A percentile compares a stretch with the other conserved stretches of the same genome.
phyloP scores from a whole-genome alignment of 441 rosid species.

The Jatropha podagrica region DNA sequence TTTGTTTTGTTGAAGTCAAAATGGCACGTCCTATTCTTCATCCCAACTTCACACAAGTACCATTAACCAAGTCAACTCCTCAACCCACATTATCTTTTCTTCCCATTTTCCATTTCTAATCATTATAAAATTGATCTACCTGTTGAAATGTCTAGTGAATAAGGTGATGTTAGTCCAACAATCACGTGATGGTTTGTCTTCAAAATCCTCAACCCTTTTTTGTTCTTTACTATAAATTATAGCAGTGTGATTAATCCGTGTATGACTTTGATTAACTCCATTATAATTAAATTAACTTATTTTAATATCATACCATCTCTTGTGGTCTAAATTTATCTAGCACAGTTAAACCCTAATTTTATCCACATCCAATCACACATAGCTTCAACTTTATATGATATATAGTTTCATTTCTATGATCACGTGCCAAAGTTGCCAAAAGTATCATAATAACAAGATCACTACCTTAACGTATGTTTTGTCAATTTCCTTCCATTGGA shows the following conservation, averaged over 20 bases:
- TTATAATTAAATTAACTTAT: too few species aligned
- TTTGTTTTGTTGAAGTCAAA: neutral
- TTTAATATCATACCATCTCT: conserved; percentile 10
- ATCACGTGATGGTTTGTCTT: conserved; percentile 23
- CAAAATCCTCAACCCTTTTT: conserved; percentile 22
- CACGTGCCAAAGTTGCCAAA: conserved; percentile 22
- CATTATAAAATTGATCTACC: neutral
- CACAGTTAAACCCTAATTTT: conserved; percentile 21
- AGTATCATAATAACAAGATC: conserved; percentile 11
- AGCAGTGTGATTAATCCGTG: neutral
- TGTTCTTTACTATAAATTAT: neutral
- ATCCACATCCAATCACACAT: conserved; percentile 11
- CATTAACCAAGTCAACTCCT: neutral
- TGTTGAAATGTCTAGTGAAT: too few species aligned
- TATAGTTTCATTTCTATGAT: neutral
- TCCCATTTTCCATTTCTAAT: neutral
- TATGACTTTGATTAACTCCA: neutral
- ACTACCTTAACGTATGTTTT: neutral
- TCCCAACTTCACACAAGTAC: neutral
- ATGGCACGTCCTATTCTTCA: neutral
- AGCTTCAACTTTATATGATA: neutral
- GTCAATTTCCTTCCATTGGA: conserved; percentile 14
- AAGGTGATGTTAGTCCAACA: neutral
- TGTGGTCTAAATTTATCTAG: conserved; percentile 23
- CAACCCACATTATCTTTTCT: neutral